Conservation (phyloP, 345 rosid species). For the Ceriops decandra region DNA sequence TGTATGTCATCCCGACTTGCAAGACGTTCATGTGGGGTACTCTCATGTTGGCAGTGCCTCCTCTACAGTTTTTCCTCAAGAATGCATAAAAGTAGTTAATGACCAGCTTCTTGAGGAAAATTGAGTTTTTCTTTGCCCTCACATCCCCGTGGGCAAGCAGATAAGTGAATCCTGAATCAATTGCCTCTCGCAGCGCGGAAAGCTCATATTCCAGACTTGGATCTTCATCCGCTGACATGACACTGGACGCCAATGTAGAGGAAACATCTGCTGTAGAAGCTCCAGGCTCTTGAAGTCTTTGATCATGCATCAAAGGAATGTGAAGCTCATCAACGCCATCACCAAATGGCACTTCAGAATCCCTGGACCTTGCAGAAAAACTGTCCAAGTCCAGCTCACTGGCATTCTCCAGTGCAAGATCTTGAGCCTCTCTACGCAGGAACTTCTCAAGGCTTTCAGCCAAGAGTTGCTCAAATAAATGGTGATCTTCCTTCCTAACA, state of each 20-base stretch:
- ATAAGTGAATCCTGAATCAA: constrained; percentile 80
- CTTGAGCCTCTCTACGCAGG: constrained; percentile 68
- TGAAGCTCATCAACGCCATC: constrained; percentile 48
- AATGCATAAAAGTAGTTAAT: constrained; percentile 90
- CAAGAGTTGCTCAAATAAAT: constrained; percentile 73
- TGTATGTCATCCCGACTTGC: constrained; percentile 83
- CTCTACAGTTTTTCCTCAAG: constrained; percentile 80
- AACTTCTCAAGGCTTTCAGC: constrained; percentile 81
- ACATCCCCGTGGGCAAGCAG: constrained; percentile 73
- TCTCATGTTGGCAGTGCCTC: constrained; percentile 67
- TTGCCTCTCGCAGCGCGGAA: constrained; percentile 73
- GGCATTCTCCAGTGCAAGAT: constrained; percentile 63
- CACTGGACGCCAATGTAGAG: constrained; percentile 46
- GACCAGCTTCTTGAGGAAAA: constrained; percentile 81
- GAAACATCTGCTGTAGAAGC: constrained; percentile 29
- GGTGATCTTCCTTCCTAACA: constrained; percentile 75
- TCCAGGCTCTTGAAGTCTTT: constrained; percentile 27
- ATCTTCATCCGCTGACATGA: constrained; percentile 56
- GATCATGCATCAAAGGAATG: constrained; percentile 56
- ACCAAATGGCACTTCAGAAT: constrained; percentile 11
- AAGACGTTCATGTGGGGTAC: constrained; percentile 90
- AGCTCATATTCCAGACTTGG: constrained; percentile 81
- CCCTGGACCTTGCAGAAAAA: constrained; percentile 34
- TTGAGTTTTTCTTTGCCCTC: constrained; percentile 74
- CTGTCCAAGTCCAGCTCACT: constrained; percentile 43